Evolutionary conservation across 2,329 filamentous ascomycete species (phyloP), one percentile per base, ranked within the genome.

Genomic region (Hypoxylon sp.): DNA sequence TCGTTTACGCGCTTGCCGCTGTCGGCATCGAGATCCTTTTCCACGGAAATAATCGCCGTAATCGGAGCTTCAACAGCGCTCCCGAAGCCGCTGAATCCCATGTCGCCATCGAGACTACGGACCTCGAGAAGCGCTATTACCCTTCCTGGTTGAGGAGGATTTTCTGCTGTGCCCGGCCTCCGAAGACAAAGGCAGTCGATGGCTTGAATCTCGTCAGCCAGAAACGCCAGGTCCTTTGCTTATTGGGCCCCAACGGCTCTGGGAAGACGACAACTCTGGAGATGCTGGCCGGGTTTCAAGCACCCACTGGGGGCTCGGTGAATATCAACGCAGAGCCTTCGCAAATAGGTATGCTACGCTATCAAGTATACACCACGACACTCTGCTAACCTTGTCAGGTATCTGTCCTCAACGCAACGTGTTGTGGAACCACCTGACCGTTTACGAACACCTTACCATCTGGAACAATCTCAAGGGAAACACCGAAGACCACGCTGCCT

Each of bases 321-420:
- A 75, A 79, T 20, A 80, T 90, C 48, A 80, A 84, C 52, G 79
- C 81, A 1, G 75, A 78, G 15, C 66, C 72, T 1, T 72, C 71
- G 1, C 82, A 83, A 26, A 62, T 78, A n/a, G 85, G 85, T 10
- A 66, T 67, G 20, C 89, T 71, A 33, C 2, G 10, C 3, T 33
- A 31, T 1, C 21, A 85, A 35, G 84, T 9, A 10, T 9, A 20
- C 11, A 2, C 7, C 6, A 10, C 11, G 6, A 18, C n/a, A 15
- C 9, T 23, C 33, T n/a, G 18, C 56, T 63, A 84, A 80, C 20
- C 79, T 88, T 13, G 85, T 84, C 0, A 82, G 89, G 89, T 3
- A 81, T 91, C 26, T 90, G 88, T 50, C 89, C 89, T 0, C 89
- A 92, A 70, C 87, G 88, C 72, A 92, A 92, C 67, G 88, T 92